A percentile compares a stretch with the other conserved stretches of the same genome.
Evolutionary conservation across 2,329 filamentous ascomycete genomes (phyloP).

Genomic region (Ascochyta fabae): DNA sequence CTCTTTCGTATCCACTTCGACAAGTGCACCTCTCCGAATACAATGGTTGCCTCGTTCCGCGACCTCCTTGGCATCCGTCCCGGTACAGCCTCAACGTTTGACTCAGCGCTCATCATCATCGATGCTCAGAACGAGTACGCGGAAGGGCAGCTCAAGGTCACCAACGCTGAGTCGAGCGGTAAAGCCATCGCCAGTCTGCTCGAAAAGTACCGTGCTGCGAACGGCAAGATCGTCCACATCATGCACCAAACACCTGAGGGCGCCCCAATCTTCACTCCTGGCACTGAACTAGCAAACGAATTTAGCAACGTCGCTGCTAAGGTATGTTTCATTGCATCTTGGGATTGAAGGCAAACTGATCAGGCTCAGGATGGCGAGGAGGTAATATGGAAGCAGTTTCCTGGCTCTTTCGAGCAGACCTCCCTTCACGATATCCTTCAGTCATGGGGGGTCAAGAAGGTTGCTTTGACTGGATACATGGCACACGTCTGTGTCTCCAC

Average conservation of each 20-base stretch:
- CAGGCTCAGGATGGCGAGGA: constrained; percentile 58
- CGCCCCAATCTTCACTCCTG: constrained; percentile 70
- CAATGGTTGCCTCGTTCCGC: constrained; percentile 54
- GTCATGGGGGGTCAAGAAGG: constrained; percentile 60
- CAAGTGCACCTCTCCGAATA: not conserved
- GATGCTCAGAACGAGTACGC: constrained; percentile 76
- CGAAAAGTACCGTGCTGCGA: constrained; percentile 63
- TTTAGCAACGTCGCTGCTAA: constrained; percentile 65
- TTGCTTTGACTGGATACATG: constrained; percentile 69
- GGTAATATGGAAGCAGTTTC: constrained; percentile 62
- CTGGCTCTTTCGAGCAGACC: constrained; percentile 67
- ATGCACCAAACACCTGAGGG: constrained; percentile 65
- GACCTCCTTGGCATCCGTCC: constrained; percentile 60
- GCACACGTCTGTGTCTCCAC: constrained; percentile 70
- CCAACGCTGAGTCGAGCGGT: constrained; percentile 61
- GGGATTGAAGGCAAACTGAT: not conserved
- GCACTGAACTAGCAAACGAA: constrained; percentile 64
- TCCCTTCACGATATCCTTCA: constrained; percentile 63
- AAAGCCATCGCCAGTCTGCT: constrained; percentile 64
- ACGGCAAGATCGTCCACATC: constrained; percentile 66
- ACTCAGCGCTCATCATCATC: constrained; percentile 70
- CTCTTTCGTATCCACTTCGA: not conserved
- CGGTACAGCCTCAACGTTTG: constrained; percentile 62
- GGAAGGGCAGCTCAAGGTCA: constrained; percentile 62
- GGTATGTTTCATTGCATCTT: constrained; percentile 8